phyloP scores from a whole-genome alignment of 768 basidiomycete species.

The Tricholoma hemisulphureum region DNA sequence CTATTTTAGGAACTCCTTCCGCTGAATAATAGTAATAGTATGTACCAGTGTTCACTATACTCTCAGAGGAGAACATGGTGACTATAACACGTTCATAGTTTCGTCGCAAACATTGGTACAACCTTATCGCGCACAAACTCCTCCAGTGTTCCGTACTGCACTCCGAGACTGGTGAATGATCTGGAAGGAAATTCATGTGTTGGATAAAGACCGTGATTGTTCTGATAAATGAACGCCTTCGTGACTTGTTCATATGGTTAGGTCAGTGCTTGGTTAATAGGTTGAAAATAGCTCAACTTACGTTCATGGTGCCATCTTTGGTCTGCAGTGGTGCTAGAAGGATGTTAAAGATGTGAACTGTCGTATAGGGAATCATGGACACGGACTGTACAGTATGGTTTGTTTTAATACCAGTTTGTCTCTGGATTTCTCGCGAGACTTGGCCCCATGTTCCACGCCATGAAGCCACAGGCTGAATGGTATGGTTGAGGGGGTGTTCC shows the following conservation, averaged over 20 bases:
- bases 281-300: background rate
- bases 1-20: constrained; percentile 10
- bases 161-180: constrained; percentile 6
- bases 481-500: too few species aligned
- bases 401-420: constrained; percentile 13
- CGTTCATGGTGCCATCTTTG: constrained; percentile 13
- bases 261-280: background rate
- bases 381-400: constrained; percentile 11
- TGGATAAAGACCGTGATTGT: constrained; percentile 13
- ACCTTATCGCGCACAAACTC: constrained; percentile 12
- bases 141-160: constrained; percentile 13
- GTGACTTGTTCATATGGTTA: constrained; percentile 2
- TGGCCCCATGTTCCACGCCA: constrained; percentile 16
- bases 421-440: constrained; percentile 14
- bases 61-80: background rate
- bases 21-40: too few species aligned
- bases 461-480: constrained; percentile 12
- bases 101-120: constrained; percentile 6
- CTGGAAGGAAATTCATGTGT: constrained; percentile 4
- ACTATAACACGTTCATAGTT: background rate
- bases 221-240: constrained; percentile 13
- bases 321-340: too few species aligned
- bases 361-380: too few species aligned
- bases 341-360: too few species aligned
- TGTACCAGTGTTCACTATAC: too few species aligned